Conservation (phyloP, 2,329 filamentous ascomycete genomes). For the Clonostachys chloroleuca region DNA sequence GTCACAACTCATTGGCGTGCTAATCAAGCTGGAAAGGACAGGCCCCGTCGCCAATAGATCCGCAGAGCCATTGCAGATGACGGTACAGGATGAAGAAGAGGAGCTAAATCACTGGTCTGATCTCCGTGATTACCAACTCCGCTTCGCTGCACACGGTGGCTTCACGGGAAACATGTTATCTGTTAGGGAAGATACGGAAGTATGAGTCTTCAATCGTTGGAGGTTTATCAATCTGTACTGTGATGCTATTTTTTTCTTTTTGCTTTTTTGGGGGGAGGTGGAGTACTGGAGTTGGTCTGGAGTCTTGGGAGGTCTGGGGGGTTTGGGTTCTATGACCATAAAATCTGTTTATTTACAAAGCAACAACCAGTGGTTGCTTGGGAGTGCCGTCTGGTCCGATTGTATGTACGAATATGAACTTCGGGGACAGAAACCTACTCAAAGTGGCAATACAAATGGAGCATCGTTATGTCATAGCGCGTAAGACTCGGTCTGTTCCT, state of each 20-base stretch:
- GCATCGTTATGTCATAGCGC: conserved; percentile 1
- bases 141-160: conserved; percentile 54
- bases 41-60: conserved; percentile 25
- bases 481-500: neutral
- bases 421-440: neutral
- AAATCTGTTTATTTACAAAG: too few species aligned
- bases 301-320: too few species aligned
- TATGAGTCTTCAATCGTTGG: too few species aligned
- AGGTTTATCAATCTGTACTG: too few species aligned
- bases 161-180: conserved; percentile 21
- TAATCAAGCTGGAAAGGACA: conserved; percentile 69
- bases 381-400: too few species aligned
- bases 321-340: too few species aligned
- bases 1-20: conserved; percentile 66
- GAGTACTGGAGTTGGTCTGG: too few species aligned
- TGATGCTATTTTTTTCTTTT: too few species aligned
- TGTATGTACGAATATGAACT: neutral
- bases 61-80: conserved; percentile 30
- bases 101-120: conserved; percentile 77
- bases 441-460: neutral
- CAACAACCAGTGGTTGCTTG: too few species aligned
- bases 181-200: too few species aligned
- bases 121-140: conserved; percentile 71
- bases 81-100: conserved; percentile 63
- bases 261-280: too few species aligned